Percentiles rank a stretch among this genome's conserved stretches.
Evolutionary conservation across 192 early-diverging fungal species (phyloP).

Genomic region (Martensiomyces pterosporus): DNA sequence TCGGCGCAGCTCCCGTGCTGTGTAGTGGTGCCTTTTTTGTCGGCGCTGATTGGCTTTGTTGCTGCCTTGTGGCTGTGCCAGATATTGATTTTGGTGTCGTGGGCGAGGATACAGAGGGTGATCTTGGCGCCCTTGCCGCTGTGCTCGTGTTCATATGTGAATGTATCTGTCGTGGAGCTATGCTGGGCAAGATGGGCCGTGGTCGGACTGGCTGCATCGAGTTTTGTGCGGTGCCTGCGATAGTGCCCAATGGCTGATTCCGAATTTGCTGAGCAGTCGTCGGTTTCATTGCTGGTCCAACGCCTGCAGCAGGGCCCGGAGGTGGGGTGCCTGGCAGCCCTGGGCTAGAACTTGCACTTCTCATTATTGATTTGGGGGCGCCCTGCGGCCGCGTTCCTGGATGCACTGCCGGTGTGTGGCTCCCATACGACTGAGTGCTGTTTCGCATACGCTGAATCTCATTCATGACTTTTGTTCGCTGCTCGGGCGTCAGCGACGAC

Average conservation of each 20-base stretch:
- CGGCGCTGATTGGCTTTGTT: no score
- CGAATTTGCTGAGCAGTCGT: no score
- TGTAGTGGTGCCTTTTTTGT: neutral
- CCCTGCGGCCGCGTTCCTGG: neutral
- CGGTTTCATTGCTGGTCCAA: no score
- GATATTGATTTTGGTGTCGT: no score
- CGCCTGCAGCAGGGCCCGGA: no score
- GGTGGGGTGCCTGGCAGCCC: neutral
- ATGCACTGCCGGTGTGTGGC: no score
- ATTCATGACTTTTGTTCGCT: conserved; percentile 40
- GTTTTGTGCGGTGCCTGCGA: no score
- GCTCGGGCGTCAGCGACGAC: conserved; percentile 42
- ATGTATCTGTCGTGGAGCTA: conserved; percentile 22
- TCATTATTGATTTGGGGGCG: neutral
- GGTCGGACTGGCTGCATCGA: no score
- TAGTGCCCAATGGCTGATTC: no score
- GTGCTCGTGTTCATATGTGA: no score
- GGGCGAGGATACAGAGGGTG: neutral
- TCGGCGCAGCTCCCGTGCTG: neutral
- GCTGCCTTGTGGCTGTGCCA: neutral
- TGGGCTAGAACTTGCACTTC: neutral
- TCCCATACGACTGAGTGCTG: no score
- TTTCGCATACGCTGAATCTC: conserved; percentile 42
- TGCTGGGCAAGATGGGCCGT: conserved; percentile 15
- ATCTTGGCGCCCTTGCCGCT: no score